phyloP scores from a whole-genome alignment of 441 rosid genomes.

The Rhodomyrtus psidioides region DNA sequence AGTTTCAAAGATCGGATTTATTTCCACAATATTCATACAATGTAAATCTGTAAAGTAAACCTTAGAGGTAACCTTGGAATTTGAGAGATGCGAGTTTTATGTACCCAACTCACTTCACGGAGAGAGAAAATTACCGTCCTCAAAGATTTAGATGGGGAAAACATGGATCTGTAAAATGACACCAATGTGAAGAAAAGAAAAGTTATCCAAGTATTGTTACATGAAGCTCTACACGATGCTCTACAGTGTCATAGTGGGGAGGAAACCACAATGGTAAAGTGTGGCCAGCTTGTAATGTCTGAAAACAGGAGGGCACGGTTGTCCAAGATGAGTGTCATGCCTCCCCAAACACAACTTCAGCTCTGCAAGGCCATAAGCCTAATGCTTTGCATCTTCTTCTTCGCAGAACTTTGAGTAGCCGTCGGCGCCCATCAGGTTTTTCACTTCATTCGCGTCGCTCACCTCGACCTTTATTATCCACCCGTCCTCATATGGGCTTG shows the following conservation, averaged over 20 bases:
- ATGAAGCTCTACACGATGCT: background rate
- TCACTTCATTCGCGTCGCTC: slow-evolving; percentile 41
- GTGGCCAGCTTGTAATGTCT: background rate
- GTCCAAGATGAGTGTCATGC: background rate
- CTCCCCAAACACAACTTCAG: background rate
- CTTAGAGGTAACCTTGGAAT: fast-evolving
- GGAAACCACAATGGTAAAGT: background rate
- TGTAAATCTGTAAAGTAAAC: fast-evolving
- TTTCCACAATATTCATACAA: background rate
- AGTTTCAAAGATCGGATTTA: background rate
- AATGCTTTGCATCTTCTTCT: slow-evolving; percentile 79
- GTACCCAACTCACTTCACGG: background rate
- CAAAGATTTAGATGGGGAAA: background rate
- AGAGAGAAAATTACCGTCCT: background rate
- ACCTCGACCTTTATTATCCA: slow-evolving; percentile 84
- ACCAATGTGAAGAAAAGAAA: background rate
- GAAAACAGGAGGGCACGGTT: background rate
- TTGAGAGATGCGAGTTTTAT: fast-evolving
- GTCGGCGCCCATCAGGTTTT: slow-evolving; percentile 65
- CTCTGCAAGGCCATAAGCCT: background rate
- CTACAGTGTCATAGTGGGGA: background rate
- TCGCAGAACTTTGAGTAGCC: slow-evolving; percentile 76
- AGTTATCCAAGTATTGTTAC: background rate
- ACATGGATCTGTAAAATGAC: background rate
- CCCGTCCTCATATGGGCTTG: slow-evolving; percentile 73